A percentile compares a stretch with the other conserved stretches of the same genome.
Evolutionary conservation across 192 early-diverging fungal genomes (phyloP).

Genomic region (Coemansia sp.): DNA sequence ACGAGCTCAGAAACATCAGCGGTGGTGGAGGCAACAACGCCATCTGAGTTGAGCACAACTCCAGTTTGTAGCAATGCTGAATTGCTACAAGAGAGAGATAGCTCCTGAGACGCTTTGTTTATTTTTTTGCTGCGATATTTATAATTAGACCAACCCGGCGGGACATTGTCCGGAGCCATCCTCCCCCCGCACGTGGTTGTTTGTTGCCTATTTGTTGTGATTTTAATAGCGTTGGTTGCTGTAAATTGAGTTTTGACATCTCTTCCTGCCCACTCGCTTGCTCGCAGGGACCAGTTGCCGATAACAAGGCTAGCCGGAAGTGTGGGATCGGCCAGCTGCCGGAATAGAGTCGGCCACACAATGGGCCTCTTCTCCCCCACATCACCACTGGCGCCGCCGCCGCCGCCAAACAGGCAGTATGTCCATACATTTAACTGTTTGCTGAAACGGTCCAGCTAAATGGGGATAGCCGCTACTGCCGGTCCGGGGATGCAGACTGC

Average conservation of each 20-base stretch:
- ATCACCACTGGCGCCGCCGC: not conserved
- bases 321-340: not conserved
- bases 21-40: constrained; percentile 2
- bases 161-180: not conserved
- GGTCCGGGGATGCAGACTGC: constrained; percentile 1
- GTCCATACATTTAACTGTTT: not conserved
- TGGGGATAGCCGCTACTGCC: not conserved
- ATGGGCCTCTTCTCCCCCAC: not conserved
- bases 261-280: not conserved
- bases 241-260: not conserved
- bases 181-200: not conserved
- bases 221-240: not conserved
- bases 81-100: not conserved
- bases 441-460: not conserved
- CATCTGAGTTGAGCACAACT: not conserved
- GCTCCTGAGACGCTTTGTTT: not conserved
- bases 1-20: constrained; percentile 42
- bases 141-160: not conserved
- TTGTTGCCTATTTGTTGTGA: not conserved
- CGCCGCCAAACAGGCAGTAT: not conserved
- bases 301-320: not conserved
- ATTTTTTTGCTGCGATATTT: not conserved
- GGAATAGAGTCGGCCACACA: constrained; percentile 6
- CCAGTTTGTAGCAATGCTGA: not conserved
- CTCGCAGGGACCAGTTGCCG: not conserved